Evolutionary conservation across 2,329 filamentous ascomycete species (phyloP), one percentile per base, ranked within the genome.

Genomic region (Clathrospora elynae): DNA sequence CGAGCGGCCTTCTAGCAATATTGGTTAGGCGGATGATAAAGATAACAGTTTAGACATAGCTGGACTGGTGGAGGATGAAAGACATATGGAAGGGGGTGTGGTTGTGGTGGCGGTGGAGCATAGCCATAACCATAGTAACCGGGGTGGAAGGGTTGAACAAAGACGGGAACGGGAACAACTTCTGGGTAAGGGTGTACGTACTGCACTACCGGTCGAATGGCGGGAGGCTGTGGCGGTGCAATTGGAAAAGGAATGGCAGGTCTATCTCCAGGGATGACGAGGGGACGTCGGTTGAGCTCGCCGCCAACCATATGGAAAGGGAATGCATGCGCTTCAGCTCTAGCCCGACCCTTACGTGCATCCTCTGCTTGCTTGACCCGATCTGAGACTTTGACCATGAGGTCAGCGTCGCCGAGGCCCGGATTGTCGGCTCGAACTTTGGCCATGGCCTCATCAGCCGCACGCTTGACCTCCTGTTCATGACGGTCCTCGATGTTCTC

Each of bases 401-500:
- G 72, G 24, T 80, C 69, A 6, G 82, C 76, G 16, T 77, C 74
- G 1, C 78, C 74, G n/a, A 89, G 60, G 3, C 78, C 73, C 0
- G 86, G 85, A 49, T 89, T 79, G 20, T 83, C 77, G 14, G 76
- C 71, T 10, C 75, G 69, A 3, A 85, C 71, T 57, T 78, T 78
- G 29, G 78, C 74, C 14, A 81, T 76, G 1, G 82, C 81, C 26
- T 74, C 72, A 33, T 77, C 73, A 55, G 86, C 83, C 1, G 87
- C 88, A 12, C 72, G 74, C 12, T 75, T 74, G 11, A 88, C 81
- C 51, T 90, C 86, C 6, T 77, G 62, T 16, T 82, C 71, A 52
- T 90, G 85, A 3, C 84, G 78, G 29, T 75, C 63, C 51, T 84
- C 78, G 11, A 70, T 61, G 29, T 75, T 76, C 34, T 91, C 87